These are phyloP conservation scores for Dissophora ornata DNA, from an alignment of 192 early-diverging fungal species.

Conservation along the genomic window DNA sequence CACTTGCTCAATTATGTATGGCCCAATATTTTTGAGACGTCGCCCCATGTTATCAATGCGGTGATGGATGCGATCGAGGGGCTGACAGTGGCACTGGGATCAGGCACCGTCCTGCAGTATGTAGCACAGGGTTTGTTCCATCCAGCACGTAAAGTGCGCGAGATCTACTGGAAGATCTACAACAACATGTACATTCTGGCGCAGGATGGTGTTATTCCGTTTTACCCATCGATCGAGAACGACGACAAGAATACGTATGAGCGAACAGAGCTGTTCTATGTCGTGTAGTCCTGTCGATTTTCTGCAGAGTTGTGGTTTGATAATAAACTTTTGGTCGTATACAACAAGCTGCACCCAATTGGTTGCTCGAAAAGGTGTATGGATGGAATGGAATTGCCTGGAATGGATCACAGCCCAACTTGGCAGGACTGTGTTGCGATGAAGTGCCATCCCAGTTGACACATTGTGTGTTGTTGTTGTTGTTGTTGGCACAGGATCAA, in stretches of 20 bases:
- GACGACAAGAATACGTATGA: conserved; percentile 80
- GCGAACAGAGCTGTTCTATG: conserved; percentile 85
- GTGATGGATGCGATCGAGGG: conserved; percentile 98
- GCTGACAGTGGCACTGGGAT: conserved; percentile 89
- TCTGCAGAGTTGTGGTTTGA: too few species aligned
- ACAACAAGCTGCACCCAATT: too few species aligned
- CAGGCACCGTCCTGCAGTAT: conserved; percentile 86
- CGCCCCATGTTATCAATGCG: conserved; percentile 97
- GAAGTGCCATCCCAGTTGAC: too few species aligned
- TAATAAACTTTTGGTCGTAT: too few species aligned
- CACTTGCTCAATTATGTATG: conserved; percentile 97
- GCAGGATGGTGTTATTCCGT: conserved; percentile 93
- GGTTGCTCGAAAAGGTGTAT: too few species aligned
- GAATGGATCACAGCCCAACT: too few species aligned
- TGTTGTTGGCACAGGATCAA: too few species aligned
- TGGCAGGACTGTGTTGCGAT: too few species aligned
- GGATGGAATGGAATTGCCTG: too few species aligned
- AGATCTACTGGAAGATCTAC: conserved; percentile 99
- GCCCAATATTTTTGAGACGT: conserved; percentile 98
- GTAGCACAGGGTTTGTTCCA: conserved; percentile 94
- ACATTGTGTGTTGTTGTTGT: too few species aligned
- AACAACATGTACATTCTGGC: conserved; percentile 93
- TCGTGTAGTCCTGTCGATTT: conserved; percentile 30
- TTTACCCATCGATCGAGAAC: conserved; percentile 91
- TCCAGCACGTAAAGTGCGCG: conserved; percentile 92